Conservation (phyloP, 495 filamentous ascomycete species). For the Podospora appendiculata region DNA sequence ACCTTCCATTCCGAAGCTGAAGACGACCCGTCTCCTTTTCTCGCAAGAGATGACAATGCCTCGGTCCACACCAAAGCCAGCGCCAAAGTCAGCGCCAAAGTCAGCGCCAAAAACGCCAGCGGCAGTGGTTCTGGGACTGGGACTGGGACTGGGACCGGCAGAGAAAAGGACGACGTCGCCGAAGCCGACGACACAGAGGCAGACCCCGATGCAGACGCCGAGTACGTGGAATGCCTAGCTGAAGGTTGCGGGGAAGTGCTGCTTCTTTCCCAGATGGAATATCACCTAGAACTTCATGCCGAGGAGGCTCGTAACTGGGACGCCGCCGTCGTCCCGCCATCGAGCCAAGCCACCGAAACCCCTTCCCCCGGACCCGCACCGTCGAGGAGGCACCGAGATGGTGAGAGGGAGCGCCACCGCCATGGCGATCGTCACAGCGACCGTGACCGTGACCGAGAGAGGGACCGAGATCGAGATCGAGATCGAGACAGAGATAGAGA, state of each 20-base stretch:
- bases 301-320: constrained; percentile 44
- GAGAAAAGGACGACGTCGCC: background rate
- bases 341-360: background rate
- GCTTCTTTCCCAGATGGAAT: constrained; percentile 51
- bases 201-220: constrained; percentile 46
- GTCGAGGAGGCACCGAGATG: background rate
- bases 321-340: background rate
- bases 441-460: background rate
- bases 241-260: constrained; percentile 67
- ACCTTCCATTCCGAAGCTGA: constrained; percentile 38
- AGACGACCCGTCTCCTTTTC: constrained; percentile 43
- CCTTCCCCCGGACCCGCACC: background rate
- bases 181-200: background rate
- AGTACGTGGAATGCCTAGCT: constrained; percentile 60
- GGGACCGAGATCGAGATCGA: background rate
- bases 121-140: too few species aligned
- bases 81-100: background rate
- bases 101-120: background rate
- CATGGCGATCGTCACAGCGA: background rate
- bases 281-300: constrained; percentile 67
- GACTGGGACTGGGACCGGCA: too few species aligned
- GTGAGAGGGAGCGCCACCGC: background rate
- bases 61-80: background rate
- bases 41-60: constrained; percentile 14
- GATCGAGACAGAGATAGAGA: background rate